Evolutionary conservation across 2,329 filamentous ascomycete species (phyloP).

Genomic region (Coniochaeta sp.): DNA sequence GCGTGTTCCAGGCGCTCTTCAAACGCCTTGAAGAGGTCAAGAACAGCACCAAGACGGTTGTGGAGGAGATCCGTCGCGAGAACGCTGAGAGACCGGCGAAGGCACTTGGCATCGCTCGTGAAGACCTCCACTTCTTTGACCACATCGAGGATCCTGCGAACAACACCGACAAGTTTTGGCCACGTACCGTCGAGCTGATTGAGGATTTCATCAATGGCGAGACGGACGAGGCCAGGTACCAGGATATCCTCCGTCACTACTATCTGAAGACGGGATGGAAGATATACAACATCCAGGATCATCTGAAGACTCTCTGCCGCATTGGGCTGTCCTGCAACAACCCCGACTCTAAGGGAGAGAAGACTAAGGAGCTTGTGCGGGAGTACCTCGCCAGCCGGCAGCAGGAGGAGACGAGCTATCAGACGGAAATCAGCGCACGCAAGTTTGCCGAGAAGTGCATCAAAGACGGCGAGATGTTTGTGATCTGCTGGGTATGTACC

Average conservation of each 20-base stretch:
- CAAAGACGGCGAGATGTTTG: constrained; percentile 88
- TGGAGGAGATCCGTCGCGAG: constrained; percentile 65
- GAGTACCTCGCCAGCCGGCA: constrained; percentile 78
- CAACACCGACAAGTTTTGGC: constrained; percentile 66
- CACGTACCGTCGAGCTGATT: constrained; percentile 75
- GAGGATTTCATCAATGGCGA: constrained; percentile 81
- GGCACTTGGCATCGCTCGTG: constrained; percentile 76
- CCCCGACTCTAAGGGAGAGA: constrained; percentile 75
- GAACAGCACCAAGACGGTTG: constrained; percentile 65
- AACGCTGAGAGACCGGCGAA: constrained; percentile 73
- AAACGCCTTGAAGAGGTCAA: constrained; percentile 79
- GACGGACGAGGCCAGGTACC: constrained; percentile 74
- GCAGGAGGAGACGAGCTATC: constrained; percentile 79
- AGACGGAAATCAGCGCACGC: constrained; percentile 81
- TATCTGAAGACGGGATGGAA: constrained; percentile 90
- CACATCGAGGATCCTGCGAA: constrained; percentile 49
- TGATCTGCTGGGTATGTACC: constrained; percentile 77
- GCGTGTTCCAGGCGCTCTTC: constrained; percentile 87
- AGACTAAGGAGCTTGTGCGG: constrained; percentile 82
- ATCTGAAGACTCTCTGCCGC: constrained; percentile 73
- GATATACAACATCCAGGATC: constrained; percentile 85
- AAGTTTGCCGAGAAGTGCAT: constrained; percentile 89
- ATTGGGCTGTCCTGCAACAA: constrained; percentile 79
- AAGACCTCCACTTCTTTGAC: constrained; percentile 71
- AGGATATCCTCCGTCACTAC: constrained; percentile 85